These are phyloP conservation scores for Parastagonospora avenae DNA, from an alignment of 2,329 filamentous ascomycete genomes.

Conservation along the genomic window DNA sequence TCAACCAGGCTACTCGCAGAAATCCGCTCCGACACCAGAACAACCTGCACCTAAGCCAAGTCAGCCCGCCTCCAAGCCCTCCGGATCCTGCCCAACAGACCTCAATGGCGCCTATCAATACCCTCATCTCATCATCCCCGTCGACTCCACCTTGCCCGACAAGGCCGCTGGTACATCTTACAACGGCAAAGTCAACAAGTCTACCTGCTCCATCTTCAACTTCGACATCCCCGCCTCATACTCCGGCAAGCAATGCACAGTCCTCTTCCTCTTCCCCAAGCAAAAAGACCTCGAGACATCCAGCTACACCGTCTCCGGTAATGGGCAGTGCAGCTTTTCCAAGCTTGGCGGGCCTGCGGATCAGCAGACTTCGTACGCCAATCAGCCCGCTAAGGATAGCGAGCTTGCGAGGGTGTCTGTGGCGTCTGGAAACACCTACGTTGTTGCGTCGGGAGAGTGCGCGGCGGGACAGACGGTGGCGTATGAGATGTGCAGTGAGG, in stretches of 20 bases:
- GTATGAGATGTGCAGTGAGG: slow-evolving; percentile 59
- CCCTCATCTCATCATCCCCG: slow-evolving; percentile 67
- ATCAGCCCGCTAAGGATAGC: slow-evolving; percentile 54
- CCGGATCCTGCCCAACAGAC: slow-evolving; percentile 23
- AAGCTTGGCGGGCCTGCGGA: slow-evolving; percentile 55
- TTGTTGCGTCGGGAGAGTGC: slow-evolving; percentile 61
- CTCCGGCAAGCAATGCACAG: slow-evolving; percentile 63
- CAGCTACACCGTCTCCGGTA: slow-evolving; percentile 59
- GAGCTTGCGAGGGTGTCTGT: slow-evolving; percentile 50
- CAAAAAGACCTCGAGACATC: slow-evolving; percentile 64
- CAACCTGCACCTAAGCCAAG: neutral
- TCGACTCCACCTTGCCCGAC: slow-evolving; percentile 61
- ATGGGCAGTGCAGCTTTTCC: slow-evolving; percentile 61
- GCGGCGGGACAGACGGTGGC: slow-evolving; percentile 58
- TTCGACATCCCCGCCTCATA: slow-evolving; percentile 66
- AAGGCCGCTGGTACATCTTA: slow-evolving; percentile 59
- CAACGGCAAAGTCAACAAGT: slow-evolving; percentile 53
- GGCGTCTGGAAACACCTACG: slow-evolving; percentile 58
- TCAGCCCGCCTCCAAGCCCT: neutral
- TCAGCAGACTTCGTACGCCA: slow-evolving; percentile 59
- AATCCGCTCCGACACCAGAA: neutral
- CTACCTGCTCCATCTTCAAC: slow-evolving; percentile 68
- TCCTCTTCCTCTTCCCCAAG: slow-evolving; percentile 69
- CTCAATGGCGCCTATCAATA: slow-evolving; percentile 45
- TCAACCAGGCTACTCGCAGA: neutral